phyloP scores from a whole-genome alignment of 192 early-diverging fungal species.

The Coemansia guatemalensis region DNA sequence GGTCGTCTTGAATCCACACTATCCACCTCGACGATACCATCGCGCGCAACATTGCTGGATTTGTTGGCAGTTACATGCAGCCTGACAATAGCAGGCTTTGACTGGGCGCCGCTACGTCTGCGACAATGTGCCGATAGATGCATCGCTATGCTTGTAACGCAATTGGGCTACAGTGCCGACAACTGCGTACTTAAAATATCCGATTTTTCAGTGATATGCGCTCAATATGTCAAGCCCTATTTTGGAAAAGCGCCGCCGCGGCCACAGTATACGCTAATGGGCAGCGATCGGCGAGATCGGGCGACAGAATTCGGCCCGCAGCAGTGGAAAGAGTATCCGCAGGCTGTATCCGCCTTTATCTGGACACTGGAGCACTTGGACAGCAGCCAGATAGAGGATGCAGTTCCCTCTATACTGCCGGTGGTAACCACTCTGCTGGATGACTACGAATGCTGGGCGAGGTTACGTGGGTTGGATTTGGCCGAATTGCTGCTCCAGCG shows the following conservation, averaged over 20 bases:
- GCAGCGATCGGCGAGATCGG: constrained; percentile 1
- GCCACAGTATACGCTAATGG: constrained; percentile 12
- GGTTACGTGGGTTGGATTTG: constrained; percentile 25
- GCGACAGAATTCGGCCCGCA: neutral
- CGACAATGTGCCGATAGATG: constrained; percentile 12
- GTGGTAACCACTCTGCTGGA: constrained; percentile 36
- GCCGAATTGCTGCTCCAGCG: constrained; percentile 11
- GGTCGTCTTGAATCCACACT: neutral
- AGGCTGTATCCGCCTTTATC: constrained; percentile 31
- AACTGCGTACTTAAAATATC: neutral
- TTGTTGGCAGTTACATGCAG: constrained; percentile 33
- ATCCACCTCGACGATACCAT: neutral
- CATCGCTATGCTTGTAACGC: constrained; percentile 9
- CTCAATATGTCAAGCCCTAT: constrained; percentile 25
- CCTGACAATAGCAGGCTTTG: constrained; percentile 15
- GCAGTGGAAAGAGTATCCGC: constrained; percentile 21
- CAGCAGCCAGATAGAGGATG: constrained; percentile 4
- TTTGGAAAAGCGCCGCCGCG: constrained; percentile 15
- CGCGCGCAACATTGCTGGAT: constrained; percentile 6
- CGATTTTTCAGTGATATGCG: constrained; percentile 16
- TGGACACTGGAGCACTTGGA: constrained; percentile 26
- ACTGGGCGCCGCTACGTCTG: constrained; percentile 11
- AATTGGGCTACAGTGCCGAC: neutral
- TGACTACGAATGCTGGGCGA: constrained; percentile 27
- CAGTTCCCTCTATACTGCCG: constrained; percentile 31